Evolutionary conservation across 257 asterid genomes (phyloP), one percentile per base, ranked within the genome.

Genomic region (Verbascum thapsus): DNA sequence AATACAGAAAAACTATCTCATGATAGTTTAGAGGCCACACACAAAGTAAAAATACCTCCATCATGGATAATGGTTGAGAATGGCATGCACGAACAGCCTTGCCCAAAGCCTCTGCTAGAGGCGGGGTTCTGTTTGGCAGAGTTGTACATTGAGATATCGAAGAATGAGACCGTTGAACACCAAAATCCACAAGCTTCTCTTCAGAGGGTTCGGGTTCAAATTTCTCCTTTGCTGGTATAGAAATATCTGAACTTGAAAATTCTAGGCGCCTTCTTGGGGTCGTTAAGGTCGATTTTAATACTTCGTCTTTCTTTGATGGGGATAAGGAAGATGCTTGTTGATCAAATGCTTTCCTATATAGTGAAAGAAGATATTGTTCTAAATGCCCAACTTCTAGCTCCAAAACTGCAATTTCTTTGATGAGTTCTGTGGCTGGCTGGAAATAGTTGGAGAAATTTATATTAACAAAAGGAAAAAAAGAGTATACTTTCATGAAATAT

Each of bases 381-480:
- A 94, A 82, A 70, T 86, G 96, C 61, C 85, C 89, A 19, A 94
- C 98, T 84, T 94, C 96, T 67, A 90, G 72, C 80, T 94, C 99
- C 71, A 94, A 68, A 13, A 90, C 79, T 10, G 99, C 78, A 52
- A 94, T 94, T 63, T 94, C 99, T 82, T 74, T 84, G 10, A 94
- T 94, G 58, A 94, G 94, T 70, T 90, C 94, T 52, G 94, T 83
- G 12, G 95, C 96, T 5, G 98, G 89, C 99, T 94, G 96, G 53
- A 79, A 80, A 18, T 12, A 47, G 18, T 3, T 26, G 12, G 30
- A 51, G 50, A 47, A 48, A 4, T 16, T 51, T 56, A 61, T 40
- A 61, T 56, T n/a, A 49, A n/a, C n/a, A n/a, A n/a, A 23, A 65
- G 57, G 12, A 7, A 15, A 16, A n/a, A 16, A 16, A 54, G 17